phyloP scores from a whole-genome alignment of 768 basidiomycete species.

The Porpolomopsis calyptriformis region DNA sequence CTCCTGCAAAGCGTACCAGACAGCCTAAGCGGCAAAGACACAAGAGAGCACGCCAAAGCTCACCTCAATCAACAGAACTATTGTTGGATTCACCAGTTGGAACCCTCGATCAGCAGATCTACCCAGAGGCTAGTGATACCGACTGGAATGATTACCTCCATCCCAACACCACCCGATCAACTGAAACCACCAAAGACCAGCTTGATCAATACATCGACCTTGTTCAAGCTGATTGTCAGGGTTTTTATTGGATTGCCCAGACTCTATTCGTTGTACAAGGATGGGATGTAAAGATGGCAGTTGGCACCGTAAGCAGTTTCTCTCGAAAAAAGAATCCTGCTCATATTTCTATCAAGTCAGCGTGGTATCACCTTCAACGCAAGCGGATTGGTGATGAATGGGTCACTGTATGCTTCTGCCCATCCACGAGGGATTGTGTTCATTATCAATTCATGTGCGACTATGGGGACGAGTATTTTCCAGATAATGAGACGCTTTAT shows the following conservation, averaged over 20 bases:
- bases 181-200: neutral
- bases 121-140: no score
- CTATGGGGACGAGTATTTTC: slow-evolving; percentile 6
- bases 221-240: slow-evolving; percentile 4
- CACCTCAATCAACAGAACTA: no score
- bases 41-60: no score
- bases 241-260: slow-evolving; percentile 7
- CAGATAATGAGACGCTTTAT: slow-evolving; percentile 2
- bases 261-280: slow-evolving; percentile 11
- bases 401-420: slow-evolving; percentile 6
- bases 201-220: slow-evolving; percentile 3
- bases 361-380: slow-evolving; percentile 9
- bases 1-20: no score
- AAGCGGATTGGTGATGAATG: slow-evolving; percentile 5
- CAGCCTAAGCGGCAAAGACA: no score
- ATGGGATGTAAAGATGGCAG: slow-evolving; percentile 8
- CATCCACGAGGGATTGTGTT: slow-evolving; percentile 4
- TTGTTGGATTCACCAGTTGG: no score
- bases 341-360: neutral
- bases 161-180: neutral
- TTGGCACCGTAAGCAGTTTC: slow-evolving; percentile 3
- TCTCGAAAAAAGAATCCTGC: neutral
- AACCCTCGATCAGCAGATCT: no score
- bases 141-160: neutral
- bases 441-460: slow-evolving; percentile 3